Percentiles rank a stretch among this genome's conserved stretches.
Evolutionary conservation across 2,329 filamentous ascomycete genomes (phyloP).

Genomic region (Daldinia sp.): DNA sequence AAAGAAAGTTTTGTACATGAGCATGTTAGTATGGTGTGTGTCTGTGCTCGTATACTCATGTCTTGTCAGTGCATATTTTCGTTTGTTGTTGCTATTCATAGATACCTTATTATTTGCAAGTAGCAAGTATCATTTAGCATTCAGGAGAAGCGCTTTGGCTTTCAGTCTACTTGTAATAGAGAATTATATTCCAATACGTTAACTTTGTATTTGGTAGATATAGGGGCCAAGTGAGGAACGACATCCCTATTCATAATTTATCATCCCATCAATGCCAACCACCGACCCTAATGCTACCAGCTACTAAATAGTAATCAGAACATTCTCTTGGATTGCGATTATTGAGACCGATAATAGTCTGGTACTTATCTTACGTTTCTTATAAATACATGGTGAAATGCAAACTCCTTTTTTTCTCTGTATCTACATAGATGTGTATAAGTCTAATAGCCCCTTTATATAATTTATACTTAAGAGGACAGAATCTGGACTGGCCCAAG

Average conservation of each 20-base stretch:
- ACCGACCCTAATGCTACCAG: no score
- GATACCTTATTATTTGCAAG: background rate
- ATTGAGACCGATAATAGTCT: background rate
- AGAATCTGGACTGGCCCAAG: no score
- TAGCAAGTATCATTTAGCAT: background rate
- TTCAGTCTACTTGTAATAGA: background rate
- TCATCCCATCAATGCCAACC: background rate
- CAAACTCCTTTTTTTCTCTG: no score
- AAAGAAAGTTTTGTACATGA: background rate
- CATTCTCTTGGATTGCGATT: background rate
- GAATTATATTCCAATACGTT: background rate
- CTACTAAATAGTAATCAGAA: background rate
- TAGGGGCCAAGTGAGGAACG: background rate
- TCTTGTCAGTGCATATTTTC: background rate
- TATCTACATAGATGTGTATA: no score
- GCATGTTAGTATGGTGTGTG: conserved; percentile 1
- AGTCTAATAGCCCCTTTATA: no score
- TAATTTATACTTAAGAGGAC: no score
- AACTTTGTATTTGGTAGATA: background rate
- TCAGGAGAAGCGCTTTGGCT: background rate
- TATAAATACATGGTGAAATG: no score
- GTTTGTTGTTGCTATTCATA: background rate
- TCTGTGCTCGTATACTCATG: background rate
- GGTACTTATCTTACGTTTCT: background rate
- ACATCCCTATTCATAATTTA: background rate